Percentiles rank a stretch among this genome's conserved stretches.
Evolutionary conservation across 2,329 filamentous ascomycete species (phyloP).

Genomic region (Pestalotiopsis fici): DNA sequence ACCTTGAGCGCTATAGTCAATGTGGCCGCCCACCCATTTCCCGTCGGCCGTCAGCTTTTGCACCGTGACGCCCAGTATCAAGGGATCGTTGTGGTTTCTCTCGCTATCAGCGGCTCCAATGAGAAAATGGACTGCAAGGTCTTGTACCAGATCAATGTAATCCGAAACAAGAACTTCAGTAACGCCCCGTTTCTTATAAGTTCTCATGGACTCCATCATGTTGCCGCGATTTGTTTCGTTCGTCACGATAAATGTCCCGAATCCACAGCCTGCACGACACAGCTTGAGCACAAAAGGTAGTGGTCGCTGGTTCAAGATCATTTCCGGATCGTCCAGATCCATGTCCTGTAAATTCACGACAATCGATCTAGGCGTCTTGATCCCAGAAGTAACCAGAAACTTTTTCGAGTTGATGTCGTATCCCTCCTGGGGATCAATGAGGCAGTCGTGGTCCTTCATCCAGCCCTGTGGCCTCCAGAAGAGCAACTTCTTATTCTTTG

Average conservation of each 20-base stretch:
- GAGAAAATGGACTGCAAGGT: conserved; percentile 22
- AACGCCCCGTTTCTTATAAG: conserved; percentile 16
- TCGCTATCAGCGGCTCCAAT: conserved; percentile 17
- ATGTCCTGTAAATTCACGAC: conserved; percentile 12
- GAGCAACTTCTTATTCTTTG: conserved; percentile 16
- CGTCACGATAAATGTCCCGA: conserved; percentile 22
- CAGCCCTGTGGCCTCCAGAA: conserved; percentile 24
- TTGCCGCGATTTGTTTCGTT: conserved; percentile 11
- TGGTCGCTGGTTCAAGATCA: conserved; percentile 10
- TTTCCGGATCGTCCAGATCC: conserved; percentile 4
- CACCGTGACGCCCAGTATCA: conserved; percentile 21
- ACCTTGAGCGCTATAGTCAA: conserved; percentile 21
- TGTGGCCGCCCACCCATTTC: conserved; percentile 22
- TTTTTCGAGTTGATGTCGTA: conserved; percentile 23
- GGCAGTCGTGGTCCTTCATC: conserved; percentile 21
- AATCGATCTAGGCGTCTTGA: conserved; percentile 17
- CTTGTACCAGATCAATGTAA: conserved; percentile 20
- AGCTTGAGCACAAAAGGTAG: conserved; percentile 24
- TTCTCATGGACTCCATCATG: conserved; percentile 13
- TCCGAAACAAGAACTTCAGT: conserved; percentile 19
- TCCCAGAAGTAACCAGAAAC: conserved; percentile 20
- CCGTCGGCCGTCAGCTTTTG: conserved; percentile 20
- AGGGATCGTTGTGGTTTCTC: conserved; percentile 15
- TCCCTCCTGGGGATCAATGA: conserved; percentile 19
- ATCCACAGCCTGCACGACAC: conserved; percentile 22